Percentiles rank a stretch among this genome's conserved stretches.
These are phyloP conservation scores for Penicillium robsamsonii DNA, from an alignment of 495 filamentous ascomycete genomes.

Conservation along the genomic window DNA sequence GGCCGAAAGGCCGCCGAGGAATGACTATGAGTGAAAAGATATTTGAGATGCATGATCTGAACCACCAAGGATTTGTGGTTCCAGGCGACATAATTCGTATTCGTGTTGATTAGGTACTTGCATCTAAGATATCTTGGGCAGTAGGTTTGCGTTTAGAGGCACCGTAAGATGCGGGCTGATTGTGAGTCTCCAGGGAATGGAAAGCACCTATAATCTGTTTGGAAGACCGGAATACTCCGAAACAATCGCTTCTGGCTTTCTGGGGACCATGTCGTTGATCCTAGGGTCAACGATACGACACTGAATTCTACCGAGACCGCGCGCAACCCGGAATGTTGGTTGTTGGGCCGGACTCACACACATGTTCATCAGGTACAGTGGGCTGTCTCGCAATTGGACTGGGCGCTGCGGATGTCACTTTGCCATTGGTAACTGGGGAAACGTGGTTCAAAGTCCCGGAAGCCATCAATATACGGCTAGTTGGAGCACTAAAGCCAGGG, in stretches of 20 bases:
- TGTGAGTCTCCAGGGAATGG: slow-evolving; percentile 32
- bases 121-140: slow-evolving; percentile 41
- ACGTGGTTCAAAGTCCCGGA: slow-evolving; percentile 50
- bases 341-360: slow-evolving; percentile 49
- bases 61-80: slow-evolving; percentile 29
- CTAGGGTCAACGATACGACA: slow-evolving; percentile 44
- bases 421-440: slow-evolving; percentile 45
- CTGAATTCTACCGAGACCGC: slow-evolving; percentile 45
- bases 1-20: slow-evolving; percentile 28
- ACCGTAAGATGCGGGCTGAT: neutral
- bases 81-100: slow-evolving; percentile 41
- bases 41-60: slow-evolving; percentile 40
- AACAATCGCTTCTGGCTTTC: slow-evolving; percentile 52
- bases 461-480: slow-evolving; percentile 34
- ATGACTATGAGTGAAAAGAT: slow-evolving; percentile 47
- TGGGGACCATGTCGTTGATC: slow-evolving; percentile 48
- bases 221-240: slow-evolving; percentile 41
- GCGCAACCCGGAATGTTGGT: slow-evolving; percentile 46
- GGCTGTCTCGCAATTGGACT: slow-evolving; percentile 44
- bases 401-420: slow-evolving; percentile 45
- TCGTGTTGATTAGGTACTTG: slow-evolving; percentile 44
- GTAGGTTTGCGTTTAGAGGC: slow-evolving; percentile 12
- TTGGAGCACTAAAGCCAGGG: slow-evolving; percentile 33
- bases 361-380: slow-evolving; percentile 43
- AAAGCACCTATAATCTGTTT: slow-evolving; percentile 33